These are phyloP conservation scores for Leishmania major DNA, from an alignment of 208 protist species.

Conservation along the genomic window DNA sequence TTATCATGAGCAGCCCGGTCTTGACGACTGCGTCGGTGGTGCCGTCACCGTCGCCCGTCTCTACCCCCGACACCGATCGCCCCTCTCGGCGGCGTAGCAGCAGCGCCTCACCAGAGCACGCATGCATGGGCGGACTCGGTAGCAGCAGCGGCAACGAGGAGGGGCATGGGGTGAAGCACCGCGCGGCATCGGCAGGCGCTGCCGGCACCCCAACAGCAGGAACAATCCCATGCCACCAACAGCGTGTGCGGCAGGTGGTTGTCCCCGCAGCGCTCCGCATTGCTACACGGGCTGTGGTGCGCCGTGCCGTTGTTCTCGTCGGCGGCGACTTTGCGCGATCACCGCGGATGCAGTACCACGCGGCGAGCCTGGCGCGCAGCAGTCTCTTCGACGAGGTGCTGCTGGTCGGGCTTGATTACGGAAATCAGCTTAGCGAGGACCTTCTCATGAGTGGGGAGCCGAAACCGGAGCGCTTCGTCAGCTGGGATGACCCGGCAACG, in stretches of 20 bases:
- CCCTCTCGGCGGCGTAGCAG: not conserved
- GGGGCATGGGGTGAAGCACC: not conserved
- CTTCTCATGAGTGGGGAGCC: conserved; percentile 45
- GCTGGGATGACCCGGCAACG: conserved; percentile 8
- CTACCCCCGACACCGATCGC: not conserved
- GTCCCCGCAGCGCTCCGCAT: conserved; percentile 44
- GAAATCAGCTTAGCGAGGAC: conserved; percentile 72
- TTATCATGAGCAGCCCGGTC: conserved; percentile 34
- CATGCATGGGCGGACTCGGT: not conserved
- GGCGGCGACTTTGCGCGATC: conserved; percentile 89
- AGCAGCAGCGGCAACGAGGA: conserved; percentile 5
- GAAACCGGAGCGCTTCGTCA: conserved; percentile 32
- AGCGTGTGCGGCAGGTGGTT: conserved; percentile 26
- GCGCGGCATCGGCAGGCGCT: not conserved
- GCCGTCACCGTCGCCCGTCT: conserved; percentile 2
- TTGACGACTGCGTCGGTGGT: conserved; percentile 11
- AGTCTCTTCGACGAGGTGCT: conserved; percentile 78
- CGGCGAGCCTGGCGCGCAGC: conserved; percentile 64
- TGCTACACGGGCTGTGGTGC: conserved; percentile 50
- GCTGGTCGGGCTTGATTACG: conserved; percentile 74
- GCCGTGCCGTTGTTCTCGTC: conserved; percentile 83
- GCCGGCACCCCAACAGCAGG: not conserved
- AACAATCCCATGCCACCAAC: not conserved
- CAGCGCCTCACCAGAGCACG: not conserved
- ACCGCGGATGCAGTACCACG: conserved; percentile 93